Evolutionary conservation across 176 grass and related monocot genomes (phyloP), one percentile per base, ranked within the genome.

Genomic region (Carex myosuroides): DNA sequence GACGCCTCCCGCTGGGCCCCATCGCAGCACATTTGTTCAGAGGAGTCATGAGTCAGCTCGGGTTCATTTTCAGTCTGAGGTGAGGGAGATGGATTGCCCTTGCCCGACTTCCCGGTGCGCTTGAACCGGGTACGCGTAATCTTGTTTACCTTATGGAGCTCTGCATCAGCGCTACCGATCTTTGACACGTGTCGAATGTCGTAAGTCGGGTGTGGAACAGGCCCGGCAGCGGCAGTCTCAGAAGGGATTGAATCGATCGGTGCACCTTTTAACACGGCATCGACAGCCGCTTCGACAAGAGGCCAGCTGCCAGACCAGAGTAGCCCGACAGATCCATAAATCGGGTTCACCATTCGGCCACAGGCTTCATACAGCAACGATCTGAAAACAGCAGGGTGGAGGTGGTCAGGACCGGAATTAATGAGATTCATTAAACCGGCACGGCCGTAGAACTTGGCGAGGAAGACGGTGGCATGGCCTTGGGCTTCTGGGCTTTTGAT

Each of bases 361-460:
- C 91, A 92, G 1, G 91, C 88, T 77, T 92, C 91, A 81, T 92
- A 92, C 50, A 92, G 37, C 39, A 92, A 81, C 2, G 91, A 92
- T 33, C 91, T 86, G 41, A 90, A 92, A 41, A 92, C 88, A 5
- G 79, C 91, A 24, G 91, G 88, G 24, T 74, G 83, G 65, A 88
- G 59, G 73, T 88, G 84, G 0, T 88, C 83, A 11, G 91, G 91
- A 13, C 84, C 86, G 44, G 88, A 80, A 54, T 87, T 88, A 74
- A 92, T 81, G 72, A 92, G 91, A 86, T 92, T 92, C 83, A 90
- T 37, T 86, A 92, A 88, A 3, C 86, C 91, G 13, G 88, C 91
- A 65, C 88, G 91, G 84, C 91, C 91, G 74, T 92, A 92, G 88
- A 92, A 90, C 85, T 92, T 92, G 70, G 91, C 88, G 37, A 92